Evolutionary conservation across 192 early-diverging fungal species (phyloP), one percentile per base, ranked within the genome.

Genomic region (Lunasporangiospora selenospora): DNA sequence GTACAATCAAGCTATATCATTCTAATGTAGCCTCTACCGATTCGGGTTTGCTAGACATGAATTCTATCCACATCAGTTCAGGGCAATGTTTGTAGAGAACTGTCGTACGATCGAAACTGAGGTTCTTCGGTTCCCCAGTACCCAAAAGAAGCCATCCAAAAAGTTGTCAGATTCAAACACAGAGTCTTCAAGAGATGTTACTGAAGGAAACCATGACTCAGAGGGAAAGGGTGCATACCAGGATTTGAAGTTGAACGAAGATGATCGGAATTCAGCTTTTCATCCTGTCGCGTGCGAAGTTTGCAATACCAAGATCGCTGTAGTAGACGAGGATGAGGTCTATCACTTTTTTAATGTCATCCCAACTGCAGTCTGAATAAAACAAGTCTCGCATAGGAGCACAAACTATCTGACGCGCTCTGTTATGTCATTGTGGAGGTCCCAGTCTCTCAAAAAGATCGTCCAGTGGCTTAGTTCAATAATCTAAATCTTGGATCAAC

Each of bases 321-420:
- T 87, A 39, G 65, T 87, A 19, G 89, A 89, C 56, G 58, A 79
- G 16, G 87, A 89, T 21, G 87, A 90, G 55, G 81, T 90, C 3
- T 89, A 78, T 61, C 89, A 90, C 63, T 89, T 89, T 53, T 90
- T 88, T 51, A 85, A 90, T 80, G 75, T 81, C 36, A 85, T 90
- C 33, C 79, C 85, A 0, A 63, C 58, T 6, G 64, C 59, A 44
- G 47, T 78, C 11, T 62, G 41, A 67, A 30, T 33, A 37, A 56
- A 39, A 31, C 29, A 70, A 40, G 34, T 39, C 24, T 47, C 34
- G 43, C 45, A 46, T 4, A 23, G 16, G 30, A 4, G 8, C 24
- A 48, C 53, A 33, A 44, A 53, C 33, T 62, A 55, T 46, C 50
- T 33, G 43, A 42, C 49, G 0, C 6, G 8, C 21, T 55, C 29